Base-by-base conservation (phyloP, 768 basidiomycete genomes). In the Solioccasus polychromus region DNA sequence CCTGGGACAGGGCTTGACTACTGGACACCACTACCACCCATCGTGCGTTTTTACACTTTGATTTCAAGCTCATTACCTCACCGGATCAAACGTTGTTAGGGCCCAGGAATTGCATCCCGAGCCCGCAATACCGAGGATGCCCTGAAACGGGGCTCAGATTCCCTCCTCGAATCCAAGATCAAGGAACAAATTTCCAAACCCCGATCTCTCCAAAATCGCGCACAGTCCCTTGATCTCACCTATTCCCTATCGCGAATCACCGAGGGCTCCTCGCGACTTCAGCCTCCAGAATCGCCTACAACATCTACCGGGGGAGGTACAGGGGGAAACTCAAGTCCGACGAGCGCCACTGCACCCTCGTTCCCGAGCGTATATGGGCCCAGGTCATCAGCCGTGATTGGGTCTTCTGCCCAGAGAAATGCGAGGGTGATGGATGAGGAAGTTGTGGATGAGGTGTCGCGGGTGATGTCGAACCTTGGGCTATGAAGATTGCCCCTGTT, bases 171-270 rank as follows among this genome's bases (percentile, higher is more conserved):
- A 57, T 80, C 88, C 30, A 92, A 92, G 62, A 63, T 92, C 35
- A 89, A 86, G 67, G 87, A 88, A 48, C 85, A 84, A 52, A 61
- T 70, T 50, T 72, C 75, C 26, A 90, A 90, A 68, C 88, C 88
- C 5, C 84, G 90, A 38, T 85, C 88, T 4, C 69, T 92, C 51
- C 83, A 83, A 50, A 90, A 90, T 55, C 85, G 92, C 15, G 92
- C 92, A 0, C 92, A 94, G 62, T 90, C 87, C 5, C 82, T 95
- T 37, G 92, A 95, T 61, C 71, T 95, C 53, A 91, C 88, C 0
- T 82, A 82, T 53, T 92, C 91, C 6, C 75, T 92, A 24, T 83
- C 82, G n/a, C 83, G 82, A 43, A 89, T 91, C 54, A 81, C 82
- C 5, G 89, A 89, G 58, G 76, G 81, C 17, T 68, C 73, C 22